These are phyloP conservation scores for Dactylonectria estremocensis DNA, from an alignment of 2,329 filamentous ascomycete species.

Conservation along the genomic window DNA sequence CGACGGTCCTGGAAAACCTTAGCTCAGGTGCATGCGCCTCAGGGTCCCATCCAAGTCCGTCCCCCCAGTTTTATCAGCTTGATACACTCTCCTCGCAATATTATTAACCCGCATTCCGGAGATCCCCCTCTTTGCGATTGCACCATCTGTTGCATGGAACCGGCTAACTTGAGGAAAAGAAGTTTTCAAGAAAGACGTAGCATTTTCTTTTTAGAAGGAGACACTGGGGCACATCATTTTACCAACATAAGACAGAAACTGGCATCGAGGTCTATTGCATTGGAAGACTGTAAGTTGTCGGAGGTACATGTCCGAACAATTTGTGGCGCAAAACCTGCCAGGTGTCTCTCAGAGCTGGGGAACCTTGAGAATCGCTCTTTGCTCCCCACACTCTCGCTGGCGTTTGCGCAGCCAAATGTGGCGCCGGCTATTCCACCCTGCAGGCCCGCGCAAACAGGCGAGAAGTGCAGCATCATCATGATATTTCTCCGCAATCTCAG, in stretches of 20 bases:
- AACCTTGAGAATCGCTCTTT: slow-evolving; percentile 19
- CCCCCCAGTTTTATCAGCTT: slow-evolving; percentile 9
- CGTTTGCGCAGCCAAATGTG: slow-evolving; percentile 31
- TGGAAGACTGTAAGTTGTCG: neutral
- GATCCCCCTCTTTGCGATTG: too few relatives aligned
- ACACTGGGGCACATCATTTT: too few relatives aligned
- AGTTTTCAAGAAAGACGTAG: neutral
- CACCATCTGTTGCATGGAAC: neutral
- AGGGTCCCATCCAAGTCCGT: neutral
- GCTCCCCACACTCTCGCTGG: neutral
- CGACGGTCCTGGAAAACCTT: neutral
- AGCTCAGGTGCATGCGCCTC: neutral
- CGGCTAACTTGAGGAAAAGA: neutral
- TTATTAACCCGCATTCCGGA: slow-evolving; percentile 14
- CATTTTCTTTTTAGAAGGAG: too few relatives aligned
- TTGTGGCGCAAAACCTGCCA: slow-evolving; percentile 15
- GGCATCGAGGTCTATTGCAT: too few relatives aligned
- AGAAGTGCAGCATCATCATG: slow-evolving; percentile 40
- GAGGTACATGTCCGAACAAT: slow-evolving; percentile 19
- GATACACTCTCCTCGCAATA: slow-evolving; percentile 18
- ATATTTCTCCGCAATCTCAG: slow-evolving; percentile 47
- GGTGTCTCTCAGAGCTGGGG: slow-evolving; percentile 17
- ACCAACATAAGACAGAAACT: too few relatives aligned
- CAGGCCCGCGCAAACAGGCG: slow-evolving; percentile 38
- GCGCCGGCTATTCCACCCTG: slow-evolving; percentile 46